Evolutionary conservation across 2,329 filamentous ascomycete genomes (phyloP), one percentile per base, ranked within the genome.

Genomic region (Colletotrichum chlorophyti): DNA sequence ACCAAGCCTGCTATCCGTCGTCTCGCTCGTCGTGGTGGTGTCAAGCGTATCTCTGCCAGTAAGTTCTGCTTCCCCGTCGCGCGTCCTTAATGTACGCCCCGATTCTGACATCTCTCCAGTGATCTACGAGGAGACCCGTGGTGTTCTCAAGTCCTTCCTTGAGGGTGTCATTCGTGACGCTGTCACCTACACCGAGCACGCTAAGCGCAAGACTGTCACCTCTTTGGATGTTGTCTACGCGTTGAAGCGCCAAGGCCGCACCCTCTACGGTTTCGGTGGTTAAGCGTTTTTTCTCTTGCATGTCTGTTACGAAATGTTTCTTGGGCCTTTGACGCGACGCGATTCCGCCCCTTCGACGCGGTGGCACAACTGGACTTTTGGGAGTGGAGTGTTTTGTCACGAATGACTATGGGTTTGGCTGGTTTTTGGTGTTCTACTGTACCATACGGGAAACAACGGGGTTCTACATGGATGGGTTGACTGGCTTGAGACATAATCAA

Each of bases 11-110:
- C 93, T 72, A 97, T 97, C 81, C 90, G 93, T 74, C 93, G 93
- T 96, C 93, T 97, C 77, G 93, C 93, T 67, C 93, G 93, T 82
- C 93, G 93, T 95, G 93, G 93, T 80, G 93, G 93, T 93, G 93
- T 97, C 86, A 97, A 97, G 91, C 93, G 93, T 96, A 97, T 97
- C 74, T 97, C 93, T 73, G 93, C 93, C 77, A 96, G 88, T 91
- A 86, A 77, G 84, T 41, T 31, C 2, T n/a, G 6, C 14, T 7
- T 10, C 9, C 5, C 3, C 3, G 6, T 3, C 11, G 15, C 6
- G n/a, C n/a, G n/a, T n/a, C n/a, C n/a, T n/a, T n/a, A n/a, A n/a
- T n/a, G n/a, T n/a, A n/a, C n/a, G n/a, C n/a, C n/a, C n/a, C n/a
- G n/a, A n/a, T n/a, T n/a, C 63, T 70, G 62, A 70, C 53, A 29